Evolutionary conservation across 441 rosid species (phyloP), one percentile per base, ranked within the genome.

Genomic region (Adansonia grandidieri): DNA sequence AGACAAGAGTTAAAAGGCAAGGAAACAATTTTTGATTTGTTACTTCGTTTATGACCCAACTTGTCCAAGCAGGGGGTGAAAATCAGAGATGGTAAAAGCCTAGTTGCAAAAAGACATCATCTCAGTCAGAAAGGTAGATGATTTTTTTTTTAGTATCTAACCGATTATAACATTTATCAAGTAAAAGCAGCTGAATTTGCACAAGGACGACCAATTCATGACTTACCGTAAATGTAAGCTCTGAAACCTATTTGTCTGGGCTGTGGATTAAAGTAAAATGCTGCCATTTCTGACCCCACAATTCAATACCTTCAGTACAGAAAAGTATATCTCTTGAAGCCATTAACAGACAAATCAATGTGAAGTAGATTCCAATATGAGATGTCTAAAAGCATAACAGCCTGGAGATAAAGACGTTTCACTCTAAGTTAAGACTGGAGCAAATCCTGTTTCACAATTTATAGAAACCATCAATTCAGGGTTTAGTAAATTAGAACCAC

Each of bases 401-500:
- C 56, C 40, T 47, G 40, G 56, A 47, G 56, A 68, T 68, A 45
- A 47, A 68, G 73, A 45, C 32, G 32, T 45, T 67, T 19, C 54
- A 45, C 28, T 44, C 71, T 19, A 15, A 15, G 69, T 64, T 37
- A 5, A 37, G 8, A n/a, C n/a, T 37, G 47, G 47, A 11, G 56
- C 47, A 37, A 63, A 64, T 64, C 48, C 45, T 37, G 47, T 40
- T 64, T 37, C 4, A 37, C 6, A 37, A 37, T 0, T 15, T 14
- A 64, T 64, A n/a, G 9, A 66, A 42, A 1, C 69, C 53, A 44
- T 40, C 24, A 66, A 66, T 66, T 2, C 14, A 6, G 28, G 28
- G 47, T 6, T 37, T 2, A 63, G 22, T 37, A 37, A 15, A 40
- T 17, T 42, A n/a, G 51, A n/a, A 66, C 71, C 28, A 66, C 71